A percentile compares a stretch with the other conserved stretches of the same genome.
These are phyloP conservation scores for Stephania cephalantha DNA, from an alignment of 164 flowering plant genomes.

Conservation along the genomic window DNA sequence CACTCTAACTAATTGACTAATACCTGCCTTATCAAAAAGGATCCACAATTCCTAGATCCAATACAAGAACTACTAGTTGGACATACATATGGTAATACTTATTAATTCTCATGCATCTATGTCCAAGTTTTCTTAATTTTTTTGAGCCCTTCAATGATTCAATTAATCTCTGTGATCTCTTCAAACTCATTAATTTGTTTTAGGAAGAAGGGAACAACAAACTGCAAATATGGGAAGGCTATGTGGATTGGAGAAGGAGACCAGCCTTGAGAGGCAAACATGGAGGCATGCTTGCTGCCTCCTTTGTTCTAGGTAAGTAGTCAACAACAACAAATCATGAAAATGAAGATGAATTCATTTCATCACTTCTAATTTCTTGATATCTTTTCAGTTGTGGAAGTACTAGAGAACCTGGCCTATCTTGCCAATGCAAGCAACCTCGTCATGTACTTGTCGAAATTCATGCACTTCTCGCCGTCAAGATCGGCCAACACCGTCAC, in stretches of 20 bases:
- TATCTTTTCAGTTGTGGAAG: constrained; percentile 22
- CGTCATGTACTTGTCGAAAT: constrained; percentile 37
- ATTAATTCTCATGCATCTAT: not conserved
- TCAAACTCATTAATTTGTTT: not conserved
- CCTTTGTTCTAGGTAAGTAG: constrained; percentile 53
- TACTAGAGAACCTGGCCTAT: constrained; percentile 59
- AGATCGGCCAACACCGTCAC: constrained; percentile 54
- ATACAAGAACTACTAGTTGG: not conserved
- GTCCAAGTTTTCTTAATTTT: not conserved
- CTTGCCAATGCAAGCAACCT: constrained; percentile 67
- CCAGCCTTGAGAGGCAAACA: constrained; percentile 62
- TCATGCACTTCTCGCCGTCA: constrained; percentile 50
- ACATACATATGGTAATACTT: constrained; percentile 19
- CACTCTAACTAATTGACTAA: constrained; percentile 12
- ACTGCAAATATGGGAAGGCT: constrained; percentile 51
- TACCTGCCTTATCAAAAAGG: constrained; percentile 8
- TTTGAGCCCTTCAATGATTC: not conserved
- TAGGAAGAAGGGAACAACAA: constrained; percentile 21
- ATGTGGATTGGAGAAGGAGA: constrained; percentile 62
- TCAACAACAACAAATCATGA: not conserved
- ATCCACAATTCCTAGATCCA: constrained; percentile 16
- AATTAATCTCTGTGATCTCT: not conserved
- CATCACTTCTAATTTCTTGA: not conserved
- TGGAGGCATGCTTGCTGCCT: constrained; percentile 80
- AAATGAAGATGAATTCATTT: not conserved